Conservation (phyloP, 1,284 basidiomycete genomes). For the Trametes sp. region DNA sequence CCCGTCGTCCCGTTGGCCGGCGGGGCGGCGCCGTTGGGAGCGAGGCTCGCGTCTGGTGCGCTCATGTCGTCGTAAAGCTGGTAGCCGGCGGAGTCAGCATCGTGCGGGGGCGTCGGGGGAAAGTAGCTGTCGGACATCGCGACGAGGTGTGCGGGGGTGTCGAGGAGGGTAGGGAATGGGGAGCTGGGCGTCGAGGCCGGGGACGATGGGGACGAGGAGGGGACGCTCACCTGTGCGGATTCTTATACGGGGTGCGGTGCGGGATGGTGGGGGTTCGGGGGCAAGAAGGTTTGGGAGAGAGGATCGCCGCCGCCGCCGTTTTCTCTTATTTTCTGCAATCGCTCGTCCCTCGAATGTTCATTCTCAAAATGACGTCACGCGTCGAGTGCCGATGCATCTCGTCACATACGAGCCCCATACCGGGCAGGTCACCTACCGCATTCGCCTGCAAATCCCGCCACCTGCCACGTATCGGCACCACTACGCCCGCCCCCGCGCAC, state of each 20-base stretch:
- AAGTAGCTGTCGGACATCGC: constrained; percentile 33
- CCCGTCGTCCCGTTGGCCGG: constrained; percentile 31
- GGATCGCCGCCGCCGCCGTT: constrained; percentile 10
- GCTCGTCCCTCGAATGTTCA: constrained; percentile 5
- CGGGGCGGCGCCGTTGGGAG: constrained; percentile 36
- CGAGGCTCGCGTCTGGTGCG: constrained; percentile 13
- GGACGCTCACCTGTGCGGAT: constrained; percentile 4
- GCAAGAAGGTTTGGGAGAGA: constrained; percentile 17
- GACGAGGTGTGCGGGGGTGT: constrained; percentile 1
- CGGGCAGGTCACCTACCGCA: constrained; percentile 20
- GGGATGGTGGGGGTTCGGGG: constrained; percentile 22
- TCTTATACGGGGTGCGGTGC: constrained; percentile 15
- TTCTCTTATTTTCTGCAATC: constrained; percentile 9
- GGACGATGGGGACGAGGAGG: constrained; percentile 6
- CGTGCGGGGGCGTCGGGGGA: constrained; percentile 34
- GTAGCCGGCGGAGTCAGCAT: constrained; percentile 22
- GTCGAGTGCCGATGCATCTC: constrained; percentile 14
- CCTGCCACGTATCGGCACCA: not conserved
- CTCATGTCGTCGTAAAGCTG: constrained; percentile 18
- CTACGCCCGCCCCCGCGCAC: not conserved
- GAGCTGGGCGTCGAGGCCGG: not conserved
- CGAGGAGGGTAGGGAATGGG: not conserved
- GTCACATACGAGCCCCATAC: constrained; percentile 1
- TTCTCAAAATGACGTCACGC: constrained; percentile 31
- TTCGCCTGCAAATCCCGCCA: constrained; percentile 9